Base-by-base conservation (phyloP, 345 rosid genomes). In the Euphorbia tirucalli region DNA sequence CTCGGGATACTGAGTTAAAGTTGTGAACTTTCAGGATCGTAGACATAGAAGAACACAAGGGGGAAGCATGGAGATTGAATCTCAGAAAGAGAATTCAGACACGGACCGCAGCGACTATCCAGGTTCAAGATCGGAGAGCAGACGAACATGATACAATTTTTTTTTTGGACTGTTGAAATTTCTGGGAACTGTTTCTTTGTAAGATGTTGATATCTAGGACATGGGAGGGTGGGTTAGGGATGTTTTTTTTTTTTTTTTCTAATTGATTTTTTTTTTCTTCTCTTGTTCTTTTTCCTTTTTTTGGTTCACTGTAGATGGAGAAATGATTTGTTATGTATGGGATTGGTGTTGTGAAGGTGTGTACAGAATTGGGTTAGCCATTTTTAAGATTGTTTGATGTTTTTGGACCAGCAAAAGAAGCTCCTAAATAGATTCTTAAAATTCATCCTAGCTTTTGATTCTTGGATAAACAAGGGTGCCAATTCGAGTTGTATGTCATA, bases 21-120 rank as follows among this genome's bases (percentile, higher is more conserved):
- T 13, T 44, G 11, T 1, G 7, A 44, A 44, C 14, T 44, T 72
- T 65, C 87, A 94, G 99, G 93, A 92, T 39, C 85, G 97, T 27
- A 89, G 99, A 75, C 95, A 85, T 59, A 74, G 88, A 52, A 81
- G 91, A 82, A 85, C 83, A 0, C 85, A 80, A 1, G 96, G 90
- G 13, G 86, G 79, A 22, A 89, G 92, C 78, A 75, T 83, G 82
- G 98, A 94, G 60, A 76, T 86, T 21, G 90, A 89, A n/a, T 84
- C 87, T 43, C 92, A 85, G 50, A 86, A 67, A 78, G 96, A 92
- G 24, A 87, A 77, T 39, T 92, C 95, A 0, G 98, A 94, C 75
- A 90, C 96, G 0, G 96, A 93, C 27, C 66, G 39, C 37, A 82
- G 88, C 11, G 89, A 93, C 69, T 63, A 83, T 80, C 80, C 86